Evolutionary conservation across 2,329 filamentous ascomycete species (phyloP).

Genomic region (Colletotrichum lini): DNA sequence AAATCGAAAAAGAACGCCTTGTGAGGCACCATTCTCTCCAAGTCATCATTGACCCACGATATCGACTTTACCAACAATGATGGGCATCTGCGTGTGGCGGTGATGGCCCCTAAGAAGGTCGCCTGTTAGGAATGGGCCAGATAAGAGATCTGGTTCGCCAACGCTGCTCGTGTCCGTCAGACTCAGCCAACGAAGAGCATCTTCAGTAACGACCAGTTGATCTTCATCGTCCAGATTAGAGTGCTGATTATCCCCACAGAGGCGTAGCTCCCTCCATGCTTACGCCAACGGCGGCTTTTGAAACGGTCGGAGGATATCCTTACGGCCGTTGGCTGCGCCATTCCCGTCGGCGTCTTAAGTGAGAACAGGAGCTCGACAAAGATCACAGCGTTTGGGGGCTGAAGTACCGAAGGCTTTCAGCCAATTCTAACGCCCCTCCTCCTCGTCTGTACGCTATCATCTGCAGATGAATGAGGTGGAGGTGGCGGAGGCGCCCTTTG

Average conservation of each 20-base stretch:
- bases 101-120: not conserved
- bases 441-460: conserved; percentile 8
- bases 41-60: conserved; percentile 14
- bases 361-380: conserved; percentile 13
- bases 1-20: conserved; percentile 31
- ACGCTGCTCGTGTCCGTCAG: not conserved
- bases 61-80: not conserved
- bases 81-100: conserved; percentile 7
- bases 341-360: conserved; percentile 6
- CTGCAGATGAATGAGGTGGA: not conserved
- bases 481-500: conserved; percentile 12
- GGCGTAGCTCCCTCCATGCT: conserved; percentile 12
- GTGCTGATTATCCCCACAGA: conserved; percentile 39
- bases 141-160: conserved; percentile 13
- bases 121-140: conserved; percentile 17
- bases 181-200: conserved; percentile 2
- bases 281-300: conserved; percentile 30
- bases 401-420: conserved; percentile 20
- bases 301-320: conserved; percentile 21
- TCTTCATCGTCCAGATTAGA: conserved; percentile 22
- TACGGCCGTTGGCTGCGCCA: conserved; percentile 35
- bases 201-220: not conserved
- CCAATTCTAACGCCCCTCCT: conserved; percentile 8
- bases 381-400: conserved; percentile 14
- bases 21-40: conserved; percentile 21